These are phyloP conservation scores for Yarrowia sp. DNA, from an alignment of 805 yeast genomes.

Conservation along the genomic window DNA sequence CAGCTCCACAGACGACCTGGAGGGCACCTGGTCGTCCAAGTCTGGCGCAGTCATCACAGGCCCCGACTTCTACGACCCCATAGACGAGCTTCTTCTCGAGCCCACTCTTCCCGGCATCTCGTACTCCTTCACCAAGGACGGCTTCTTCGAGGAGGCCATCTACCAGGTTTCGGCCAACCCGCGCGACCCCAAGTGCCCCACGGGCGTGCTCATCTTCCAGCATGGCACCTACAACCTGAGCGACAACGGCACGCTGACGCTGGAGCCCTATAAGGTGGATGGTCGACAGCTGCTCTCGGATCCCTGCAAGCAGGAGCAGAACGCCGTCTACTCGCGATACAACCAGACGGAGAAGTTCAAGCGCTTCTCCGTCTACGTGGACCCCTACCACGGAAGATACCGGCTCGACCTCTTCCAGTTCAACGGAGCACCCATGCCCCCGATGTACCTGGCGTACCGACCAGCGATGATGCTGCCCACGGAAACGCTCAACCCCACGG, in stretches of 20 bases:
- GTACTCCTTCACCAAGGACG: slow-evolving; percentile 90
- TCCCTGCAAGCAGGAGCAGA: slow-evolving; percentile 64
- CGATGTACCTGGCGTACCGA: slow-evolving; percentile 83
- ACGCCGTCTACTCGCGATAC: slow-evolving; percentile 60
- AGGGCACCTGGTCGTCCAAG: slow-evolving; percentile 87
- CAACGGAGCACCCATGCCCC: slow-evolving; percentile 69
- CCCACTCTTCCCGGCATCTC: slow-evolving; percentile 95
- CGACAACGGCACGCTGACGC: slow-evolving; percentile 61
- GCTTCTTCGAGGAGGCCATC: slow-evolving; percentile 83
- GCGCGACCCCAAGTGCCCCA: slow-evolving; percentile 75
- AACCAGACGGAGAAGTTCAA: slow-evolving; percentile 61
- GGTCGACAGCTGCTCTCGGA: slow-evolving; percentile 88
- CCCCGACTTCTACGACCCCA: slow-evolving; percentile 89
- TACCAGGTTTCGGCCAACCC: slow-evolving; percentile 58
- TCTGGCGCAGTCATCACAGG: slow-evolving; percentile 95
- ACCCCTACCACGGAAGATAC: slow-evolving; percentile 80
- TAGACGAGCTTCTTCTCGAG: slow-evolving; percentile 88
- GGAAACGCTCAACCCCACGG: slow-evolving; percentile 81
- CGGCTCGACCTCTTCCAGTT: slow-evolving; percentile 69
- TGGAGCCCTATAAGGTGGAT: slow-evolving; percentile 78
- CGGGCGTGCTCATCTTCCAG: slow-evolving; percentile 79
- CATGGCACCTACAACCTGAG: slow-evolving; percentile 76
- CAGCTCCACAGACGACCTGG: slow-evolving; percentile 14
- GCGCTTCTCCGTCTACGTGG: slow-evolving; percentile 52
- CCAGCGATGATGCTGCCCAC: slow-evolving; percentile 98